Percentiles rank a stretch among this genome's conserved stretches.
Conservation (phyloP, 1,139 yeast species). For the Suzukiozyma palmioleophila region DNA sequence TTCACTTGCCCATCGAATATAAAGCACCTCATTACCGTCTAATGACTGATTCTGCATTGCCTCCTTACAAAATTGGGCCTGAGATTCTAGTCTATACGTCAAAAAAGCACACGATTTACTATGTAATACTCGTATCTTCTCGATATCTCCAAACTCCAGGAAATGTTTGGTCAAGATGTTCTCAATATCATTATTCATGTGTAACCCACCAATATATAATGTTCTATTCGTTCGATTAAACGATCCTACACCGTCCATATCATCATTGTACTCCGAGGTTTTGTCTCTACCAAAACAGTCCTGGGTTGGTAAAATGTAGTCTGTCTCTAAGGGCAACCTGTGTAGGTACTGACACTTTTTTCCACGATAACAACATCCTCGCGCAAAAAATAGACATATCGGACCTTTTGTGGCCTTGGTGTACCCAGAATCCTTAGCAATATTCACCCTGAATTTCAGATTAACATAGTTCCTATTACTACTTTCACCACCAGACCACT, state of each 20-base stretch:
- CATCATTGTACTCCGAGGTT: slow-evolving; percentile 78
- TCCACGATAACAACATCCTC: slow-evolving; percentile 84
- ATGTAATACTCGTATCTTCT: slow-evolving; percentile 56
- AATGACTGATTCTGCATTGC: slow-evolving; percentile 84
- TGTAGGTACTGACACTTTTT: slow-evolving; percentile 73
- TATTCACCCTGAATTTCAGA: slow-evolving; percentile 50
- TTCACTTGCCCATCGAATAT: slow-evolving; percentile 84
- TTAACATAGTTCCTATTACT: slow-evolving; percentile 27
- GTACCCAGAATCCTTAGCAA: slow-evolving; percentile 64
- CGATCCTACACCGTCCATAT: slow-evolving; percentile 95
- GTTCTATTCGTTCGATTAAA: slow-evolving; percentile 67
- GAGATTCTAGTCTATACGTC: slow-evolving; percentile 59
- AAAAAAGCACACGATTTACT: slow-evolving; percentile 76
- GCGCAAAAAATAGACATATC: slow-evolving; percentile 80
- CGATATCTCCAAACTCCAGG: slow-evolving; percentile 76
- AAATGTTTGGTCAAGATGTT: slow-evolving; percentile 45
- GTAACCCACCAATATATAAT: slow-evolving; percentile 70
- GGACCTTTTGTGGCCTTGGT: slow-evolving; percentile 47
- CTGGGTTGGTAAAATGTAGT: slow-evolving; percentile 52
- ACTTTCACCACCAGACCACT: slow-evolving; percentile 76
- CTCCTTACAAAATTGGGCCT: slow-evolving; percentile 92
- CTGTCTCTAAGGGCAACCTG: slow-evolving; percentile 56
- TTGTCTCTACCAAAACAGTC: slow-evolving; percentile 95
- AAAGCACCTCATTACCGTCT: slow-evolving; percentile 55
- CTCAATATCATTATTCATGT: slow-evolving; percentile 25